Evolutionary conservation across 2,329 filamentous ascomycete species (phyloP), one percentile per base, ranked within the genome.

Genomic region (Aureobasidium melanogenum): DNA sequence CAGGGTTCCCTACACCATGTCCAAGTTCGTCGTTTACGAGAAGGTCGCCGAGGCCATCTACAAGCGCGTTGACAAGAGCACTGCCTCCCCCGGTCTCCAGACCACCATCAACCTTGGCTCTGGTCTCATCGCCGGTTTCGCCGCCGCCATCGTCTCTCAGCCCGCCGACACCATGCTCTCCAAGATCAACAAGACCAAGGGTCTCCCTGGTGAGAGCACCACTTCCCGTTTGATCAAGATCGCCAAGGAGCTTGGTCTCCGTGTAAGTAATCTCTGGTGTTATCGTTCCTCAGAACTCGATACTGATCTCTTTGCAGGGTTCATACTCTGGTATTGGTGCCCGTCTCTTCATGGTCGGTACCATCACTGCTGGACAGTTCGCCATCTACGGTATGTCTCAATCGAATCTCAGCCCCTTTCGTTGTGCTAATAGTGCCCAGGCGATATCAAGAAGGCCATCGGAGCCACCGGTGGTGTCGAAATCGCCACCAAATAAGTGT

Each of bases 111-210:
- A 95, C 85, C 82, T 95, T 70, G 85, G 88, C 43, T 92, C 89
- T 67, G 91, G 91, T 80, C 80, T 96, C 68, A 84, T 92, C 62
- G 91, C 91, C 60, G 84, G 91, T 82, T 91, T 95, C 80, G 90
- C 89, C 71, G 90, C 90, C 70, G 90, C 90, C 73, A 75, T 93
- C 70, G 84, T 95, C 74, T 95, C 90, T 66, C 90, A 95, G 81
- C 90, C 90, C 69, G 90, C 90, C 75, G 90, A 95, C 77, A 95
- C 90, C 74, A 95, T 95, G 90, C 86, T 95, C 67, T 88, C 84
- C 80, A 94, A 93, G 85, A 94, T 95, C 83, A 95, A 95, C 88
- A 94, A 94, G 88, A 90, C 88, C 79, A 86, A 90, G 82, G 90
- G 89, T 79, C 81, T 85, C 64, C 89, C 90, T 67, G 90, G 90